Percentiles rank a stretch among this genome's conserved stretches.
These are phyloP conservation scores for Polysphondylium violaceum DNA, from an alignment of 78 protist genomes.

Conservation along the genomic window DNA sequence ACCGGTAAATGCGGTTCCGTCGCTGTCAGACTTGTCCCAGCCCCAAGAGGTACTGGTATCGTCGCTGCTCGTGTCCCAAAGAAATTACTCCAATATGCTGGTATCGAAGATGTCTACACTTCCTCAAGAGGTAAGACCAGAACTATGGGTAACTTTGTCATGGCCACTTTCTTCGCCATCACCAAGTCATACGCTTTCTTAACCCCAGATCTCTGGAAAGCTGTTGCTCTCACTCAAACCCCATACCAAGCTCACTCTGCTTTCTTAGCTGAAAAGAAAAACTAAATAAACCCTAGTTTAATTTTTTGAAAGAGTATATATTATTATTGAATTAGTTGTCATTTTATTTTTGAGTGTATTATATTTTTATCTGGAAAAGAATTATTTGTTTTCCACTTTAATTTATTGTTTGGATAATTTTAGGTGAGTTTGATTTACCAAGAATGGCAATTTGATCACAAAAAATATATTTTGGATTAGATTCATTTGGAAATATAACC, in stretches of 20 bases:
- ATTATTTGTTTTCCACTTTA: too few species aligned
- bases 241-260: conserved; percentile 92
- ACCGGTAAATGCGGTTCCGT: conserved; percentile 99
- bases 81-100: conserved; percentile 98
- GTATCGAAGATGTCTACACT: conserved; percentile 99
- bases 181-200: conserved; percentile 95
- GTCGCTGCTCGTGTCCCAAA: conserved; percentile 99
- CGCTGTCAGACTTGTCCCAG: conserved; percentile 98
- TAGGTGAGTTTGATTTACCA: too few species aligned
- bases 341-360: too few species aligned
- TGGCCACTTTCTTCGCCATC: conserved; percentile 98
- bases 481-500: too few species aligned
- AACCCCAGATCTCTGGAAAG: conserved; percentile 99
- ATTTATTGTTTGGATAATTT: too few species aligned
- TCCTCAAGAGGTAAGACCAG: conserved; percentile 96
- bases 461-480: too few species aligned
- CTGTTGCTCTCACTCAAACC: conserved; percentile 77
- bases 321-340: too few species aligned
- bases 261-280: conserved; percentile 63
- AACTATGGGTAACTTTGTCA: conserved; percentile 99
- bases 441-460: too few species aligned
- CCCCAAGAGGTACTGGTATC: conserved; percentile 99
- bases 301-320: too few species aligned
- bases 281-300: not conserved
- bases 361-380: too few species aligned